These are phyloP conservation scores for Phytophthora macrochlamydospora DNA, from an alignment of 352 stramenopile species.

Conservation along the genomic window DNA sequence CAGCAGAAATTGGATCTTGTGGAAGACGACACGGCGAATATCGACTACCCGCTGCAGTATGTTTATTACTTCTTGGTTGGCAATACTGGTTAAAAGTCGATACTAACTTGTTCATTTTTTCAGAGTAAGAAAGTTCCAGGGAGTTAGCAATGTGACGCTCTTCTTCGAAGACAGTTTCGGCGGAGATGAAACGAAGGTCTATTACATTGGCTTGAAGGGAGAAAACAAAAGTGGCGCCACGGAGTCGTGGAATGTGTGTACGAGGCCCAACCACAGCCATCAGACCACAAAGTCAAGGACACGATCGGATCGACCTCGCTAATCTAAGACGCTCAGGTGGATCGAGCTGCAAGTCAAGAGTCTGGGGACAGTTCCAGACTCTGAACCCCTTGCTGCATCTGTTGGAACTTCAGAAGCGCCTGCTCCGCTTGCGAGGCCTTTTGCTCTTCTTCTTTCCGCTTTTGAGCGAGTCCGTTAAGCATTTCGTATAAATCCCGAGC, in stretches of 20 bases:
- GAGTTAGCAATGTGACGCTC: conserved; percentile 80
- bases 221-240: conserved; percentile 90
- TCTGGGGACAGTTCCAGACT: conserved; percentile 30
- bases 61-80: neutral
- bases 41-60: conserved; percentile 87
- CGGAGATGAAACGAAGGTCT: conserved; percentile 76
- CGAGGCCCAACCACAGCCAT: conserved; percentile 72
- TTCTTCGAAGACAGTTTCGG: conserved; percentile 81
- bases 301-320: conserved; percentile 51
- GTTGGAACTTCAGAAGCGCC: conserved; percentile 59
- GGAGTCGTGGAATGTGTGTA: conserved; percentile 88
- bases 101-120: conserved; percentile 2
- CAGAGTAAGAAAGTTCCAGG: conserved; percentile 88
- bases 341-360: conserved; percentile 13
- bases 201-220: conserved; percentile 89
- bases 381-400: conserved; percentile 44
- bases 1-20: conserved; percentile 80
- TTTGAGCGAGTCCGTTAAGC: conserved; percentile 58
- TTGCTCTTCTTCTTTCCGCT: conserved; percentile 66
- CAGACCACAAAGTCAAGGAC: conserved; percentile 81
- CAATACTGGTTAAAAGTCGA: neutral
- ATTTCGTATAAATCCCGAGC: conserved; percentile 65
- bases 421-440: conserved; percentile 56
- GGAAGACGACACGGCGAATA: conserved; percentile 62
- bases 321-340: conserved; percentile 32